Percentiles rank a stretch among this genome's conserved stretches.
Evolutionary conservation across 2,329 filamentous ascomycete genomes (phyloP).

Genomic region (Aspergillus ibericus): DNA sequence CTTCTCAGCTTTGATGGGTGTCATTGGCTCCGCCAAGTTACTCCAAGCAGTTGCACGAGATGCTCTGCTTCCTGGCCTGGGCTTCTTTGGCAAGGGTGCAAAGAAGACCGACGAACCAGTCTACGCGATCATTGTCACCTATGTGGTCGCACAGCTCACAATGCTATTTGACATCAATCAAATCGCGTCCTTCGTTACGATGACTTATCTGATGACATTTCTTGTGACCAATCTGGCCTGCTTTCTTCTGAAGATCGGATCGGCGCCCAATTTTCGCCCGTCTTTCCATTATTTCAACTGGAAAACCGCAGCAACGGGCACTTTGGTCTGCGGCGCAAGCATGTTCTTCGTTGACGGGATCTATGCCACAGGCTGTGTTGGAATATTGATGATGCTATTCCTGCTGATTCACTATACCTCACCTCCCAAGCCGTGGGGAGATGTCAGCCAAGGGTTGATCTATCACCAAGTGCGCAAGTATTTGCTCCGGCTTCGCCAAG

Average conservation of each 20-base stretch:
- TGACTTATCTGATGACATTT: slow-evolving; percentile 92
- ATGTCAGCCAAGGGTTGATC: slow-evolving; percentile 85
- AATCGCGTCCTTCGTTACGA: slow-evolving; percentile 85
- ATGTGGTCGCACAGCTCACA: slow-evolving; percentile 71
- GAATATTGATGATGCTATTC: slow-evolving; percentile 73
- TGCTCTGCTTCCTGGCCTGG: slow-evolving; percentile 72
- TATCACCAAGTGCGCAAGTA: slow-evolving; percentile 89
- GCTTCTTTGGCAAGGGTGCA: slow-evolving; percentile 72
- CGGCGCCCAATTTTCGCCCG: slow-evolving; percentile 83
- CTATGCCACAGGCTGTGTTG: slow-evolving; percentile 74
- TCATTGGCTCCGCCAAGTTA: slow-evolving; percentile 81
- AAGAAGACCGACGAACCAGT: slow-evolving; percentile 72
- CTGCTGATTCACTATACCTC: slow-evolving; percentile 81
- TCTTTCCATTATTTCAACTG: slow-evolving; percentile 88
- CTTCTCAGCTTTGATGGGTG: slow-evolving; percentile 84
- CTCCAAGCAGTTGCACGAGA: slow-evolving; percentile 81
- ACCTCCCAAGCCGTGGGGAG: slow-evolving; percentile 84
- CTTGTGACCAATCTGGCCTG: slow-evolving; percentile 85
- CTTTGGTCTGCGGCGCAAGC: slow-evolving; percentile 71
- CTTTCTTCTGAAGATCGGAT: slow-evolving; percentile 81
- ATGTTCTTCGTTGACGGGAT: slow-evolving; percentile 91
- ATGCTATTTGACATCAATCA: slow-evolving; percentile 83
- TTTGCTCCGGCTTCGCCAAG: slow-evolving; percentile 74
- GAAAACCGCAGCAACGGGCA: slow-evolving; percentile 74
- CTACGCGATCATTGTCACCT: slow-evolving; percentile 74